Evolutionary conservation across 1,284 basidiomycete species (phyloP), one percentile per base, ranked within the genome.

Genomic region (Tranzscheliella williamsii): DNA sequence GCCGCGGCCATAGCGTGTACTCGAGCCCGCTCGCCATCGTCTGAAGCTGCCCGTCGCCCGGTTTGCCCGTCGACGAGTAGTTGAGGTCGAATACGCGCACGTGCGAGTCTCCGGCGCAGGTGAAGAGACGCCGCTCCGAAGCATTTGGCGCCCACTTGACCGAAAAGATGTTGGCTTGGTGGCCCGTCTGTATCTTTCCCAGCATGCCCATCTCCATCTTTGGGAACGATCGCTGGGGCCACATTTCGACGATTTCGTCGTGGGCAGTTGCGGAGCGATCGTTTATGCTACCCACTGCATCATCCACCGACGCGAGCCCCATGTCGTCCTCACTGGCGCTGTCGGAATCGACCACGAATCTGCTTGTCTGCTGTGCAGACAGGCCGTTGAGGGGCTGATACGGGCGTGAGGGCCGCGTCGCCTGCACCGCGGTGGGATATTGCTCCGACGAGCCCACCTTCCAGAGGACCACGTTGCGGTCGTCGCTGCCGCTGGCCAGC

Each of bases 101-200:
- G 75, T 90, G 84, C 9, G 79, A 79, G 76, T 93, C 90, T 7
- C 86, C 85, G n/a, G 91, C 87, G 24, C 86, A 88, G 24, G 86
- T 84, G 81, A 29, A 84, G 81, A 16, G 86, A 86, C 65, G 38
- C 6, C 67, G 47, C 37, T 60, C 41, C 21, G 66, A 41, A 24
- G 62, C 24, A 32, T 85, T 81, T 0, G 91, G 90, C 1, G 94
- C 81, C 82, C 89, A 88, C 43, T 89, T 86, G 2, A 85, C 85
- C 49, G 86, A 87, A 81, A 96, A 96, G 51, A 96, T 91, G 74
- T 95, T 95, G 15, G 83, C 85, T 22, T 81, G 82, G 79, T 96
- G 92, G 1, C 64, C 64, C 12, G 61, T 56, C 11, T 60, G 36
- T 17, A 51, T 57, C 36, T 46, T 45, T 31, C 50, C 42, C 11